phyloP scores from a whole-genome alignment of 106 monocot genomes.

The Ottelia alismoides region DNA sequence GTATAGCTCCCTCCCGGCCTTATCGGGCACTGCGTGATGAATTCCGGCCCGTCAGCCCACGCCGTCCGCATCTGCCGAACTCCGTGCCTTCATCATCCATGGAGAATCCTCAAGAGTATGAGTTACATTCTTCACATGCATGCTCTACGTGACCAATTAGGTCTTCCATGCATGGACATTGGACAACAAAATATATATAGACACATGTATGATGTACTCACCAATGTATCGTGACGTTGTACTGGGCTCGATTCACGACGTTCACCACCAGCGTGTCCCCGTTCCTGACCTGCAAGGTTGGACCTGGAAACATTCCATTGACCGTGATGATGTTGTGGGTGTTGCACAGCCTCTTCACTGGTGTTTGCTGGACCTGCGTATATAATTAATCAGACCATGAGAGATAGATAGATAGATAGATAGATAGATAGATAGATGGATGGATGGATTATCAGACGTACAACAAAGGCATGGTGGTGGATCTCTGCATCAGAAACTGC shows the following conservation, averaged over 20 bases:
- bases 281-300: slow-evolving; percentile 38
- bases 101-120: too few relatives aligned
- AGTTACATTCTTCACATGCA: background rate
- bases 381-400: background rate
- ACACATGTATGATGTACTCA: slow-evolving; percentile 3
- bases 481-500: slow-evolving; percentile 16
- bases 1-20: slow-evolving; percentile 30
- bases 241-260: slow-evolving; percentile 37
- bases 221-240: slow-evolving; percentile 72
- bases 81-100: slow-evolving; percentile 38
- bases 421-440: background rate
- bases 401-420: background rate
- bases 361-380: slow-evolving; percentile 36
- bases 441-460: slow-evolving; percentile 6
- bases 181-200: background rate
- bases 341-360: slow-evolving; percentile 77
- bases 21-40: slow-evolving; percentile 48
- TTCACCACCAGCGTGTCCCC: slow-evolving; percentile 49
- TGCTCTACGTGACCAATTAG: background rate
- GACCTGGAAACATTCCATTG: slow-evolving; percentile 60
- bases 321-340: slow-evolving; percentile 43
- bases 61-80: slow-evolving; percentile 30
- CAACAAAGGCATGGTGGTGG: slow-evolving; percentile 56
- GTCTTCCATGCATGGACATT: background rate
- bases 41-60: slow-evolving; percentile 45